Evolutionary conservation across 306 rosid species (phyloP), one percentile per base, ranked within the genome.

Genomic region (Astragalus glycyphyllos): DNA sequence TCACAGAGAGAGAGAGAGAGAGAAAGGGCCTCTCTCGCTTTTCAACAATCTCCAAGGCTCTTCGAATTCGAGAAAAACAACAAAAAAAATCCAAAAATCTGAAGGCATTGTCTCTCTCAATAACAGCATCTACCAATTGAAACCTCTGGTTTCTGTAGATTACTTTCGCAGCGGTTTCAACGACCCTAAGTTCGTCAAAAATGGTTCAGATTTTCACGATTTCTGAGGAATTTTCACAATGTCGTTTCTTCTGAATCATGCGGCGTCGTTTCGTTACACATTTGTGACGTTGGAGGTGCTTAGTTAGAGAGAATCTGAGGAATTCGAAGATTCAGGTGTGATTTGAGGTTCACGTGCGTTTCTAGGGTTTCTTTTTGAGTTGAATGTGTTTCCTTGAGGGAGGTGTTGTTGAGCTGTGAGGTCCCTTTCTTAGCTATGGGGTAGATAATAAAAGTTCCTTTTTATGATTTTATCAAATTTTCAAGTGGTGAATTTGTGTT

Each of bases 331-430:
- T 58, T 71, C 68, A 58, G 29, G 68, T 48, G 70, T 71, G 66
- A 73, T 77, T 81, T 26, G 70, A 60, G 69, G 62, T 65, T 50
- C 54, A 32, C 16, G 64, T 35, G 77, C 71, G 34, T 77, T 73
- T 61, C 84, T 86, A 88, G 90, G 92, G 89, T 84, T 85, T 78
- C 58, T 38, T 65, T 20, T 68, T 15, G 76, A 83, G 95, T 81
- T 84, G 84, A 82, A 65, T 70, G 63, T 40, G 70, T 56, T 50
- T 37, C 15, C 59, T 15, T 79, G 84, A 68, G 79, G 35, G 37
- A 16, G 74, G 80, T 56, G 71, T 32, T 40, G 42, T 31, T 77
- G 77, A 80, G 88, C 86, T 81, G 74, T 61, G 53, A 17, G 79
- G 76, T 37, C 6, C 31, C 34, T 45, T 46, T 69, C 73, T 46